Evolutionary conservation across 768 basidiomycete species (phyloP).

Genomic region (Cyclocybe aegerita): DNA sequence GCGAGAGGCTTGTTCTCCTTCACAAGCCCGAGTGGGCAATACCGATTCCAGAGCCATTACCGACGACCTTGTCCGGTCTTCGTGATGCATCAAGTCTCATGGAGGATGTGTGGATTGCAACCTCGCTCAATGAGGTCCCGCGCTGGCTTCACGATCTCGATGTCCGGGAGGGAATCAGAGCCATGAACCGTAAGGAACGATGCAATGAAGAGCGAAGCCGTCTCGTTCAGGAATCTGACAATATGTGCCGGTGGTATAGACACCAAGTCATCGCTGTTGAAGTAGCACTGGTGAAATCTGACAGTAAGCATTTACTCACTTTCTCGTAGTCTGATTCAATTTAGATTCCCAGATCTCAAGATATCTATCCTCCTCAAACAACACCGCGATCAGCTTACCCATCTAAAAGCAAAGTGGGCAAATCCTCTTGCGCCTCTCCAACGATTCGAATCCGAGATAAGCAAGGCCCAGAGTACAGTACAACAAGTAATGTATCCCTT

Average conservation of each 20-base stretch:
- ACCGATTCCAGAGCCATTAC: no score
- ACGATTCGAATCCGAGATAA: slow-evolving; percentile 2
- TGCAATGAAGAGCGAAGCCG: slow-evolving; percentile 28
- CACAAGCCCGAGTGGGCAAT: no score
- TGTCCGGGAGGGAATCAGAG: slow-evolving; percentile 28
- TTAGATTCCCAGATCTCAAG: no score
- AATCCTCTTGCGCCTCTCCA: slow-evolving; percentile 11
- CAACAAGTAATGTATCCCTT: no score
- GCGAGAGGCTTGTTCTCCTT: no score
- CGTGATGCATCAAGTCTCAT: no score
- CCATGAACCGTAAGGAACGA: slow-evolving; percentile 24
- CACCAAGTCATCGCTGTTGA: slow-evolving; percentile 25
- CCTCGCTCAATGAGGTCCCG: slow-evolving; percentile 9
- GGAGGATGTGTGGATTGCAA: slow-evolving; percentile 34
- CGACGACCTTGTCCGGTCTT: no score
- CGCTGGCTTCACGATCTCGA: slow-evolving; percentile 32
- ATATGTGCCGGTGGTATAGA: slow-evolving; percentile 34
- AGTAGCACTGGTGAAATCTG: slow-evolving; percentile 14
- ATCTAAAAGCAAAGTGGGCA: slow-evolving; percentile 16
- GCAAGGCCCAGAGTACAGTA: no score
- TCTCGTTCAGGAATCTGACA: slow-evolving; percentile 27
- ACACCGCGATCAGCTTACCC: slow-evolving; percentile 11
- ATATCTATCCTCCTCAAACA: slow-evolving; percentile 6
- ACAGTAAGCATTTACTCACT: slow-evolving; percentile 12
- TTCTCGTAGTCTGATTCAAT: no score